A percentile compares a stretch with the other conserved stretches of the same genome.
Evolutionary conservation across 2,329 filamentous ascomycete genomes (phyloP).

Genomic region (Dothistroma pini): DNA sequence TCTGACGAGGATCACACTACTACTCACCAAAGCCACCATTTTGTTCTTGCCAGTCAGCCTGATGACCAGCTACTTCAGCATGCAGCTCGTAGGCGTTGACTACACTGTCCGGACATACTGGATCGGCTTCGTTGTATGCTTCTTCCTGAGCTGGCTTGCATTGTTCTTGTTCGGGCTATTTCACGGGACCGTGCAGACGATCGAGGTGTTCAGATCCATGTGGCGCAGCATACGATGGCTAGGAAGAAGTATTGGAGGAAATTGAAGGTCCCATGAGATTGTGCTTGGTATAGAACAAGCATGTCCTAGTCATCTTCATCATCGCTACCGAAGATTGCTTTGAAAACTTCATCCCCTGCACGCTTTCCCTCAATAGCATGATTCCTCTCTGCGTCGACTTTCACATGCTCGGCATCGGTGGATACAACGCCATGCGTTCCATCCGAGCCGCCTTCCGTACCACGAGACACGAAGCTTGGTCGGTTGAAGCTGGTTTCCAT

Average conservation of each 20-base stretch:
- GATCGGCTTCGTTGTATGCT: slow-evolving; percentile 62
- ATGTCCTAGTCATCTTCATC: slow-evolving; percentile 35
- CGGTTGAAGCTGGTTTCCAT: slow-evolving; percentile 39
- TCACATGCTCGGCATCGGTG: slow-evolving; percentile 25
- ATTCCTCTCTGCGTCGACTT: slow-evolving; percentile 69
- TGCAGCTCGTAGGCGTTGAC: slow-evolving; percentile 58
- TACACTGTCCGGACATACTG: slow-evolving; percentile 65
- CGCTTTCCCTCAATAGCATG: slow-evolving; percentile 70
- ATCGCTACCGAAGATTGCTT: slow-evolving; percentile 87
- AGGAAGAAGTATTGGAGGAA: background rate
- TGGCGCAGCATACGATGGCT: slow-evolving; percentile 6
- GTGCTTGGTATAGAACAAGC: background rate
- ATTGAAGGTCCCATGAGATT: too few species aligned
- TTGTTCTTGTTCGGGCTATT: slow-evolving; percentile 54
- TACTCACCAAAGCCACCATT: slow-evolving; percentile 71
- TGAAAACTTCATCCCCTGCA: slow-evolving; percentile 78
- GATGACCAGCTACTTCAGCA: slow-evolving; percentile 71
- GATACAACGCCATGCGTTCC: slow-evolving; percentile 10
- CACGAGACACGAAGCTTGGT: slow-evolving; percentile 15
- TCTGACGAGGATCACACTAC: slow-evolving; percentile 66
- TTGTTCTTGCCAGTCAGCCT: slow-evolving; percentile 71
- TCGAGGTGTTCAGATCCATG: slow-evolving; percentile 17
- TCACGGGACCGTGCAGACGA: slow-evolving; percentile 52
- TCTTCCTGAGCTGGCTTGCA: slow-evolving; percentile 56
- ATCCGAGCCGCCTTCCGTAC: slow-evolving; percentile 15